phyloP scores from a whole-genome alignment of 2,329 filamentous ascomycete species.

The Fusarium globosum region DNA sequence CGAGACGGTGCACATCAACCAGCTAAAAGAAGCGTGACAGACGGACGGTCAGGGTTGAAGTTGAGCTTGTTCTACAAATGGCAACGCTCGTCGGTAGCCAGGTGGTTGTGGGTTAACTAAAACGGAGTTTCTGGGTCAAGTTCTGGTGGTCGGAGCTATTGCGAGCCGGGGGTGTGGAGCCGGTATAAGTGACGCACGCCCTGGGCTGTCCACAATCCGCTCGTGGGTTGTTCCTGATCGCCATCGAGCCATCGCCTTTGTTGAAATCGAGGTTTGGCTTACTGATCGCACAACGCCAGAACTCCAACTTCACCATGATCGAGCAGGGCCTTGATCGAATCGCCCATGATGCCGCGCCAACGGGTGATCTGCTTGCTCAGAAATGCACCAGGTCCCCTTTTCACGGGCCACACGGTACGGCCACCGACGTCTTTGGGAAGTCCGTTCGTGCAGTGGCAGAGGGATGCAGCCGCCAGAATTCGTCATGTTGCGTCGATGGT shows the following conservation, averaged over 20 bases:
- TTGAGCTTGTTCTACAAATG: conserved; percentile 33
- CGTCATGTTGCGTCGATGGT: conserved; percentile 24
- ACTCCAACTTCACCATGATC: conserved; percentile 34
- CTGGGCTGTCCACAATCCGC: conserved; percentile 13
- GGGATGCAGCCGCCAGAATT: conserved; percentile 18
- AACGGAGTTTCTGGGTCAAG: conserved; percentile 29
- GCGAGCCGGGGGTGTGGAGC: conserved; percentile 31
- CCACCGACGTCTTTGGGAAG: conserved; percentile 30
- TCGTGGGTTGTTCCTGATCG: conserved; percentile 43
- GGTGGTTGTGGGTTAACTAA: conserved; percentile 32
- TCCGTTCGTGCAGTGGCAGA: conserved; percentile 11
- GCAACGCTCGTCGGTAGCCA: conserved; percentile 35
- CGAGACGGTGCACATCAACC: conserved; percentile 27
- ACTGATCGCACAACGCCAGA: conserved; percentile 43
- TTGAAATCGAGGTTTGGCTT: conserved; percentile 48
- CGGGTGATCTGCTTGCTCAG: conserved; percentile 28
- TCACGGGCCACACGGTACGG: conserved; percentile 34
- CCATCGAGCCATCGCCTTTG: conserved; percentile 43
- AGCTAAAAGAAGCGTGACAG: conserved; percentile 30
- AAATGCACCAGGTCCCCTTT: conserved; percentile 24
- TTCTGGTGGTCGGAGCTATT: conserved; percentile 31
- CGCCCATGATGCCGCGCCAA: conserved; percentile 29
- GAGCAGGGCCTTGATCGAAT: conserved; percentile 18
- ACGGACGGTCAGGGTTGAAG: conserved; percentile 30
- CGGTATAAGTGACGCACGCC: conserved; percentile 21